Percentiles rank a stretch among this genome's conserved stretches.
Evolutionary conservation across 495 filamentous ascomycete genomes (phyloP).

Genomic region (Evansstolkia leycettana): DNA sequence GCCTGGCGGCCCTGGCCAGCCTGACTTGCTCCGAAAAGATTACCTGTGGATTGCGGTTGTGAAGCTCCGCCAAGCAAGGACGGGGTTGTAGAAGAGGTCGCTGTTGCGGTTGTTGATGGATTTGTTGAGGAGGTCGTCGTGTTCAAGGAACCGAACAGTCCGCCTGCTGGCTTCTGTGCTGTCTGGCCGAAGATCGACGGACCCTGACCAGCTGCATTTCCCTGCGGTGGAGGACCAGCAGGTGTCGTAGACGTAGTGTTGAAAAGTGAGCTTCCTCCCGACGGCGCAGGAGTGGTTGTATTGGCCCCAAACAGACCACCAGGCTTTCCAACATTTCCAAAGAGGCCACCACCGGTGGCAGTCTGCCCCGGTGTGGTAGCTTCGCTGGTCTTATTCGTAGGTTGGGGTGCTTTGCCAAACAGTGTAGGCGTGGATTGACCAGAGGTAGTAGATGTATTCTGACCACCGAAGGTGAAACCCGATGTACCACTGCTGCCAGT

Average conservation of each 20-base stretch:
- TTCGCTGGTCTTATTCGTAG: conserved; percentile 29
- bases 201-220: conserved; percentile 14
- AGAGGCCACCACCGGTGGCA: conserved; percentile 30
- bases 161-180: conserved; percentile 18
- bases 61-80: conserved; percentile 15
- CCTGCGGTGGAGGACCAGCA: conserved; percentile 45
- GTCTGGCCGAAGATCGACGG: conserved; percentile 16
- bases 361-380: conserved; percentile 21
- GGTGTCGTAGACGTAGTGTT: conserved; percentile 48
- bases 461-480: conserved; percentile 31
- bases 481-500: conserved; percentile 14
- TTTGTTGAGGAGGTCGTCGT: conserved; percentile 9
- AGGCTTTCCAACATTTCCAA: conserved; percentile 29
- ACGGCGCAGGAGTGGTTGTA: conserved; percentile 27
- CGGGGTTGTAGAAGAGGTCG: conserved; percentile 20
- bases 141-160: conserved; percentile 21
- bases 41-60: conserved; percentile 16
- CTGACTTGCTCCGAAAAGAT: conserved; percentile 24
- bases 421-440: conserved; percentile 14
- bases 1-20: conserved; percentile 11
- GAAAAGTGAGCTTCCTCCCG: conserved; percentile 24
- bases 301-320: conserved; percentile 27
- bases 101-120: conserved; percentile 6
- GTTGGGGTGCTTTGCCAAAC: conserved; percentile 20
- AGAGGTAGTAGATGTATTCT: conserved; percentile 13